Conservation (phyloP, 352 stramenopile species). For the Globisporangium abappressorium region DNA sequence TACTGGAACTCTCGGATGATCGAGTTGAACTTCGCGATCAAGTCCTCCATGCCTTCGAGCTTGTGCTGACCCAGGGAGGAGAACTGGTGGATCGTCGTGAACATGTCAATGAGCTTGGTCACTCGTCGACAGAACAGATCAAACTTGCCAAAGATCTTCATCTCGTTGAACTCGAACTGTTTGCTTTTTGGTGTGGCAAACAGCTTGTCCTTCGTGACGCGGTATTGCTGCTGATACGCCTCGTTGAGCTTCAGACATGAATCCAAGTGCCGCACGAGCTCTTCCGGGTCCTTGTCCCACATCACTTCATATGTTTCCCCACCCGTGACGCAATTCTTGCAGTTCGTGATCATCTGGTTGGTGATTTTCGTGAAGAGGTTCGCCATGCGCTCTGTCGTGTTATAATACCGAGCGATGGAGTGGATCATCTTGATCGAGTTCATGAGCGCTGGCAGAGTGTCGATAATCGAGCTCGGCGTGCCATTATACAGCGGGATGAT, state of each 20-base stretch:
- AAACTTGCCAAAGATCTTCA: slow-evolving; percentile 99
- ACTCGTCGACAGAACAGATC: slow-evolving; percentile 97
- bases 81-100: slow-evolving; percentile 98
- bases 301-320: slow-evolving; percentile 88
- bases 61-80: slow-evolving; percentile 91
- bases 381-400: slow-evolving; percentile 97
- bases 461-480: slow-evolving; percentile 96
- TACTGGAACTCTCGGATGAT: slow-evolving; percentile 98
- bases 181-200: slow-evolving; percentile 95
- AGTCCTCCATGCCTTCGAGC: slow-evolving; percentile 89
- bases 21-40: slow-evolving; percentile 93
- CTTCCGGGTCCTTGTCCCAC: slow-evolving; percentile 94
- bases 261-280: slow-evolving; percentile 94
- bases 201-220: slow-evolving; percentile 96
- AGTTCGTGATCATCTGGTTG: slow-evolving; percentile 98
- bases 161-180: slow-evolving; percentile 99
- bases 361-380: slow-evolving; percentile 98
- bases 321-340: slow-evolving; percentile 92
- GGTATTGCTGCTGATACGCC: slow-evolving; percentile 98
- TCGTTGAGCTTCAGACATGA: slow-evolving; percentile 97
- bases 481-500: slow-evolving; percentile 88
- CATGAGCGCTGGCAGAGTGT: slow-evolving; percentile 97
- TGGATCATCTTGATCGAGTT: slow-evolving; percentile 99
- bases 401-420: slow-evolving; percentile 98
- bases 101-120: slow-evolving; percentile 99